Base-by-base conservation (phyloP, 768 basidiomycete species). In the Leucocoprinus sp. region DNA sequence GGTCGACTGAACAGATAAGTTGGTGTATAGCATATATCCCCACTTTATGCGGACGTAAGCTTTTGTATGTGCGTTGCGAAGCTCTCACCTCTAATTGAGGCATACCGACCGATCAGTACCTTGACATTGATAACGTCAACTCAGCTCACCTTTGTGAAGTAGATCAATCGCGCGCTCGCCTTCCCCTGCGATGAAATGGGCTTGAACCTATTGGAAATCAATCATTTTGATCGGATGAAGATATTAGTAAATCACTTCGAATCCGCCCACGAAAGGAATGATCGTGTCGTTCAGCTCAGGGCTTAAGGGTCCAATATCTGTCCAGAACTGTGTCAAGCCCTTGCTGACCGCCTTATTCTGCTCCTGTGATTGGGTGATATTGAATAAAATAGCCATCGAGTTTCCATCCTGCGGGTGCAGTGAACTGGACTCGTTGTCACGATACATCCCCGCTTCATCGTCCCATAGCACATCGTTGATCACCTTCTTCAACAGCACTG, bases 11-110 rank as follows among this genome's bases (percentile, higher is more conserved):
- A n/a, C n/a, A n/a, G n/a, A n/a, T n/a, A n/a, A n/a, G n/a, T n/a
- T n/a, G n/a, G n/a, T n/a, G n/a, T n/a, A 78, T 4, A 78, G 60
- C 61, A 78, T 78, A 58, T 76, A 80, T 2, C 77, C 77, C 78
- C 77, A 80, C 45, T 42, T 23, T 24, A n/a, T 29, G 18, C 4
- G 12, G 9, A 12, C 12, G 15, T 28, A 15, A 42, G 21, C 40
- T 2, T n/a, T n/a, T n/a, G n/a, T n/a, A 15, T n/a, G 7, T 42
- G 8, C 26, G n/a, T 23, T 8, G 27, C 15, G 8, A 18, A 27
- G 18, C 11, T 5, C 14, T 29, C 27, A 45, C 45, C 45, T 45
- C 45, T 45, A 15, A n/a, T 3, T n/a, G 23, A n/a, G 4, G 9
- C 15, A 15, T 21, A 19, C 14, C 11, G 7, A 2, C 21, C 12